Percentiles rank a stretch among this genome's conserved stretches.
phyloP scores from a whole-genome alignment of 2,329 filamentous ascomycete species.

The Fusarium heterosporum region DNA sequence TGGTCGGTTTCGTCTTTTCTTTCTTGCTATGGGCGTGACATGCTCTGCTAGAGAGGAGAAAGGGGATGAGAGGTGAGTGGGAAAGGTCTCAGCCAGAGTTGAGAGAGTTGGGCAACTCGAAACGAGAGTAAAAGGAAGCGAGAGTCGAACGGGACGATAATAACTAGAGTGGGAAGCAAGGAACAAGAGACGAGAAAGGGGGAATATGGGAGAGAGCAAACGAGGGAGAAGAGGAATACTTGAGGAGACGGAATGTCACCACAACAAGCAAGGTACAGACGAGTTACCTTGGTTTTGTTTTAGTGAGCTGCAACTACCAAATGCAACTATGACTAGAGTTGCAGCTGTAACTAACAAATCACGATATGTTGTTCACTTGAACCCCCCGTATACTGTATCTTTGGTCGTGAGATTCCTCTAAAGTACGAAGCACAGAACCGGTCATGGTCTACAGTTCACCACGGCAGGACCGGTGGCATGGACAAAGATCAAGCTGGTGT shows the following conservation, averaged over 20 bases:
- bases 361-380: not conserved
- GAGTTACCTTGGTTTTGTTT: not conserved
- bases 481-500: constrained; percentile 45
- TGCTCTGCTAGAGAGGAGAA: constrained; percentile 16
- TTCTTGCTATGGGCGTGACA: constrained; percentile 21
- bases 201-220: constrained; percentile 13
- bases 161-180: constrained; percentile 3
- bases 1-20: constrained; percentile 10
- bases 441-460: constrained; percentile 26
- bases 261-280: not conserved
- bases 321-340: not conserved
- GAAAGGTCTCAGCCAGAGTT: constrained; percentile 37
- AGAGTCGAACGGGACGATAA: constrained; percentile 16
- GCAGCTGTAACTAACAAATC: constrained; percentile 9
- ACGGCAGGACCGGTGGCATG: constrained; percentile 43
- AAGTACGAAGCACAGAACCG: constrained; percentile 35
- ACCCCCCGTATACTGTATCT: not conserved
- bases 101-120: constrained; percentile 40
- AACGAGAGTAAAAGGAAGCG: constrained; percentile 28
- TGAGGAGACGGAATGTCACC: constrained; percentile 17
- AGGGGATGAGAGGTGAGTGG: constrained; percentile 1
- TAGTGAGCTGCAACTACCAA: not conserved
- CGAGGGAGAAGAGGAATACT: constrained; percentile 18
- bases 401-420: not conserved
- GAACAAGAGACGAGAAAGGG: not conserved